Conservation (phyloP, 2,329 filamentous ascomycete species). For the Fusarium sp. region DNA sequence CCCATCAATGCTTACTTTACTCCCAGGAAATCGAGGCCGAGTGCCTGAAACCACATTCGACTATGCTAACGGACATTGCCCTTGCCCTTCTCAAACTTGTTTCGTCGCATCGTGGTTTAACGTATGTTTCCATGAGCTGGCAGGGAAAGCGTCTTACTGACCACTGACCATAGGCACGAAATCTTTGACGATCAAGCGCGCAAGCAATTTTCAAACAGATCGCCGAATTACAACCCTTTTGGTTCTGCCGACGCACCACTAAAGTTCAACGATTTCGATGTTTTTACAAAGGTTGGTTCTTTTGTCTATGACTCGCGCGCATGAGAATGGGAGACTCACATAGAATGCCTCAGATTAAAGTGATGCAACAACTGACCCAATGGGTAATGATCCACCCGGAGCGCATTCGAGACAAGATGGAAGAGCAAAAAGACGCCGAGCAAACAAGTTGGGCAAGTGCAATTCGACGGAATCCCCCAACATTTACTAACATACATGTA, state of each 20-base stretch:
- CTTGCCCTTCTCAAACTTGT: constrained; percentile 90
- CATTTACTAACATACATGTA: constrained; percentile 48
- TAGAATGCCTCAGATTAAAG: constrained; percentile 64
- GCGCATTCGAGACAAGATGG: constrained; percentile 86
- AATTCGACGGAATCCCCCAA: constrained; percentile 42
- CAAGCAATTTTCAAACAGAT: constrained; percentile 87
- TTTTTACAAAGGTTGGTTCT: constrained; percentile 77
- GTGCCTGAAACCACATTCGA: constrained; percentile 83
- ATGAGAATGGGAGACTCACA: neutral
- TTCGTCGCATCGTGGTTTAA: constrained; percentile 91
- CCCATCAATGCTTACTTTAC: neutral
- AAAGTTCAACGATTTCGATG: constrained; percentile 83
- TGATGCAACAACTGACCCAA: constrained; percentile 88
- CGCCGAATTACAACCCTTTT: constrained; percentile 84
- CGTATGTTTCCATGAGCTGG: constrained; percentile 67
- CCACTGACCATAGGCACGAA: constrained; percentile 69
- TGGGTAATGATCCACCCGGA: constrained; percentile 92
- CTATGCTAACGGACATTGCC: constrained; percentile 82
- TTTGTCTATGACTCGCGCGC: neutral
- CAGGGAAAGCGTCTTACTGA: constrained; percentile 8
- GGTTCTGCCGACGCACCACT: constrained; percentile 78
- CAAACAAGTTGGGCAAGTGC: constrained; percentile 83
- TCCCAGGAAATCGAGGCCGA: constrained; percentile 86
- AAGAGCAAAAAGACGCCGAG: constrained; percentile 82
- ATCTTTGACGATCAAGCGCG: constrained; percentile 94